Conservation (phyloP, 805 yeast species). For the Teunomyces panamensis region DNA sequence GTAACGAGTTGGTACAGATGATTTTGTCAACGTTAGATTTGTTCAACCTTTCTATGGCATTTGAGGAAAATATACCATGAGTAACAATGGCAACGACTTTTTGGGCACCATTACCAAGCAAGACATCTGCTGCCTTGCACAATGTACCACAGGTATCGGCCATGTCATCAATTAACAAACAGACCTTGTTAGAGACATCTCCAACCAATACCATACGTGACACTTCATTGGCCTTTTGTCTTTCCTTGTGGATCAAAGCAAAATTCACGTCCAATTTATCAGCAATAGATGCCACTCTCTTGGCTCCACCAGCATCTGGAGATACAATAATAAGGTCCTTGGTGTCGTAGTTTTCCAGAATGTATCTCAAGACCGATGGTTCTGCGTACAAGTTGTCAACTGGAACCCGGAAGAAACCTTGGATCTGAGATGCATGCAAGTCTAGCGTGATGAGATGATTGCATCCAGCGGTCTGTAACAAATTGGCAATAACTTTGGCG, state of each 20-base stretch:
- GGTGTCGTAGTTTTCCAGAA: slow-evolving; percentile 59
- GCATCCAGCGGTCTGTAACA: slow-evolving; percentile 92
- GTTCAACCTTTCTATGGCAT: slow-evolving; percentile 72
- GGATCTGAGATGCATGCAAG: slow-evolving; percentile 95
- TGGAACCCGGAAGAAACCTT: slow-evolving; percentile 93
- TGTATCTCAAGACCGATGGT: slow-evolving; percentile 82
- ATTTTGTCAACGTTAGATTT: slow-evolving; percentile 65
- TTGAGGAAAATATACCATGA: slow-evolving; percentile 89
- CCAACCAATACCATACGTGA: slow-evolving; percentile 95
- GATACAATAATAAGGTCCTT: slow-evolving; percentile 77
- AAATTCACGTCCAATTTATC: slow-evolving; percentile 88
- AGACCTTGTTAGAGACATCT: slow-evolving; percentile 79
- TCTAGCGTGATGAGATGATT: slow-evolving; percentile 96
- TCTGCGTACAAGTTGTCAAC: slow-evolving; percentile 96
- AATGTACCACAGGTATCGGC: slow-evolving; percentile 98
- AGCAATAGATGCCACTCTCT: slow-evolving; percentile 91
- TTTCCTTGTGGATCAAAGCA: slow-evolving; percentile 94
- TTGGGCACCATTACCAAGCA: slow-evolving; percentile 76
- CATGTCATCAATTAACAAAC: slow-evolving; percentile 93
- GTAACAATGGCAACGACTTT: slow-evolving; percentile 91
- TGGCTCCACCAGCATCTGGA: slow-evolving; percentile 99
- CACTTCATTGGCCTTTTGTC: slow-evolving; percentile 93
- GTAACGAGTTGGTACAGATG: slow-evolving; percentile 92
- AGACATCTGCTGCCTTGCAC: slow-evolving; percentile 88
- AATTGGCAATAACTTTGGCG: slow-evolving; percentile 88